phyloP scores from a whole-genome alignment of 2,329 filamentous ascomycete species.

The Colletotrichum navitas region DNA sequence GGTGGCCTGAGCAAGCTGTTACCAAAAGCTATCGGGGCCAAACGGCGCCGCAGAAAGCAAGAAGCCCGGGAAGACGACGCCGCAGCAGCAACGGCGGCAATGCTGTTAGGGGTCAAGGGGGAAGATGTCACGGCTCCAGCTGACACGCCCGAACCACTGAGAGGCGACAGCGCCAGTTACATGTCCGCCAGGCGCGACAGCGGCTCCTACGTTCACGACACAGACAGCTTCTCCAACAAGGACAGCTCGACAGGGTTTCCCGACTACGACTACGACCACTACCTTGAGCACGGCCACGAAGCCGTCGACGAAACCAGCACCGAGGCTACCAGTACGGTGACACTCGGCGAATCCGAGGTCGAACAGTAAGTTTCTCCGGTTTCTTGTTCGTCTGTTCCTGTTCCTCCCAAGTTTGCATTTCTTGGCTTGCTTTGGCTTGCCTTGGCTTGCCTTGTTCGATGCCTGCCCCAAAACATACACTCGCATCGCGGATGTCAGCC shows the following conservation, averaged over 20 bases:
- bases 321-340: conserved; percentile 24
- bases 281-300: conserved; percentile 14
- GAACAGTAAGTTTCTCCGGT: conserved; percentile 20
- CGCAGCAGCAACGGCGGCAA: conserved; percentile 44
- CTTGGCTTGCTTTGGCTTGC: conserved; percentile 5
- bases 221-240: conserved; percentile 19
- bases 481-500: conserved; percentile 2
- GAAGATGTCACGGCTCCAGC: conserved; percentile 37
- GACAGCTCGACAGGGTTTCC: conserved; percentile 37
- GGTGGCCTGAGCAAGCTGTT: conserved; percentile 62
- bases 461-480: neutral
- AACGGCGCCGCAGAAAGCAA: conserved; percentile 63
- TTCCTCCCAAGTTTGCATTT: conserved; percentile 3
- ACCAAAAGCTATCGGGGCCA: conserved; percentile 63
- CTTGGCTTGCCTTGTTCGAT: neutral
- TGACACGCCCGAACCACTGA: conserved; percentile 43
- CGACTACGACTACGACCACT: conserved; percentile 24
- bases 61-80: conserved; percentile 53
- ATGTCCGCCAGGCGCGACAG: conserved; percentile 55
- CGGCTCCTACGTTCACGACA: conserved; percentile 52
- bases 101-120: conserved; percentile 36
- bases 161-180: conserved; percentile 48
- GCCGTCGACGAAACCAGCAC: conserved; percentile 26
- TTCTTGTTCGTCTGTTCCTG: conserved; percentile 8
- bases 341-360: conserved; percentile 18